Evolutionary conservation across 495 filamentous ascomycete genomes (phyloP), one percentile per base, ranked within the genome.

Genomic region (Hypomontagnella monticulosa): DNA sequence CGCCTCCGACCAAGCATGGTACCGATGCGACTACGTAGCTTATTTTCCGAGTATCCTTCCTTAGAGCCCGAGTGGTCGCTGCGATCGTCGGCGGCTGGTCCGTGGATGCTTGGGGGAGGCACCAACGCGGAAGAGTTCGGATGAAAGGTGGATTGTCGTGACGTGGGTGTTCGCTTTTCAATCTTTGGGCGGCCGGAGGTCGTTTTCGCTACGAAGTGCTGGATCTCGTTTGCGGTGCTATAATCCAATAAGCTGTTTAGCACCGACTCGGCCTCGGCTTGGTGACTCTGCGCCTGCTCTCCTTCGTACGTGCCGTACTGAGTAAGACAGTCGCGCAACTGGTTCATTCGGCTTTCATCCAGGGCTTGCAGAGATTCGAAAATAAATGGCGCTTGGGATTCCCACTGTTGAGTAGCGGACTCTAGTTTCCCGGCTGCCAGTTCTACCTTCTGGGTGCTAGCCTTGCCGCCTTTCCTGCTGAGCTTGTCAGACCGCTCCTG

Each of bases 361-460:
- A 93, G 79, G 5, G 92, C 88, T 75, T 99, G 96, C 14, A 99
- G 86, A 59, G 90, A 92, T 76, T 98, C 96, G 72, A 96, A 98
- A 55, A 97, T 89, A 76, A 91, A 98, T 5, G 96, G 96, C 33
- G 96, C 92, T 73, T 97, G 91, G 7, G 95, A 96, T 33, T 97
- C 90, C 96, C 96, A 99, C 74, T 96, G 90, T 61, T 88, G 85
- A 47, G 79, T 86, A 3, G 93, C 90, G 66, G 85, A 88, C 49
- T 96, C 91, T 11, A 95, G 84, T 42, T 90, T 87, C 10, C 87
- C 79, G 0, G 87, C 79, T 4, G 94, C 95, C 50, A 82, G 83
- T 7, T 94, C 90, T 37, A 97, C 85, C 75, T 92, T 96, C 36
- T 88, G 87, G n/a, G 87, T 77, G 43, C 88, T 89, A 19, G 91